Evolutionary conservation across 2,329 filamentous ascomycete genomes (phyloP).

Genomic region (Botryotinia narcissicola): DNA sequence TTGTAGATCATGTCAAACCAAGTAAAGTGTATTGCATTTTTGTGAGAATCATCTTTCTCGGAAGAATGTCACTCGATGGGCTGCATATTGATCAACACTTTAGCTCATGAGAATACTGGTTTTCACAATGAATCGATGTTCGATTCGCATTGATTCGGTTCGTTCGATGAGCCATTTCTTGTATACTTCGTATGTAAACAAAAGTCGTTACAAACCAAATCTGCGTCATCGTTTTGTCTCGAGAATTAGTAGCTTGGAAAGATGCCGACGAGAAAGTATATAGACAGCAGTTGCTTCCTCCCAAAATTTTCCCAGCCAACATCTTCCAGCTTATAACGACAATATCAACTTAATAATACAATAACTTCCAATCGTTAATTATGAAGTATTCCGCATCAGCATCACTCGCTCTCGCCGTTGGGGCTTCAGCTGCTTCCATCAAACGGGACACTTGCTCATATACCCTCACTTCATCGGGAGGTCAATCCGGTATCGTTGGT

Average conservation of each 20-base stretch:
- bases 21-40: background rate
- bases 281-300: background rate
- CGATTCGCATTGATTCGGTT: background rate
- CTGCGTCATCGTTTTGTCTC: background rate
- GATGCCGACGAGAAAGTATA: background rate
- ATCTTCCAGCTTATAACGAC: background rate
- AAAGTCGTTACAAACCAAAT: background rate
- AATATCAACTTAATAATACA: background rate
- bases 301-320: no score
- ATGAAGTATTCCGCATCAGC: constrained; percentile 13
- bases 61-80: constrained; percentile 1
- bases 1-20: background rate
- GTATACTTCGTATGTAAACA: background rate
- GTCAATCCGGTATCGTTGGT: constrained; percentile 52
- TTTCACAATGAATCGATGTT: background rate
- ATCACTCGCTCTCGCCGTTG: background rate
- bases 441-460: constrained; percentile 48
- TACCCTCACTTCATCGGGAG: constrained; percentile 49
- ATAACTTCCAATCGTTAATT: constrained; percentile 2
- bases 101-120: background rate
- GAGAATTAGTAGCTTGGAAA: background rate
- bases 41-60: background rate
- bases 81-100: background rate
- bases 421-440: constrained; percentile 3
- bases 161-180: background rate